Percentiles rank a stretch among this genome's conserved stretches.
phyloP scores from a whole-genome alignment of 768 basidiomycete species.

The button mushroom (Agaricus bisporus) region DNA sequence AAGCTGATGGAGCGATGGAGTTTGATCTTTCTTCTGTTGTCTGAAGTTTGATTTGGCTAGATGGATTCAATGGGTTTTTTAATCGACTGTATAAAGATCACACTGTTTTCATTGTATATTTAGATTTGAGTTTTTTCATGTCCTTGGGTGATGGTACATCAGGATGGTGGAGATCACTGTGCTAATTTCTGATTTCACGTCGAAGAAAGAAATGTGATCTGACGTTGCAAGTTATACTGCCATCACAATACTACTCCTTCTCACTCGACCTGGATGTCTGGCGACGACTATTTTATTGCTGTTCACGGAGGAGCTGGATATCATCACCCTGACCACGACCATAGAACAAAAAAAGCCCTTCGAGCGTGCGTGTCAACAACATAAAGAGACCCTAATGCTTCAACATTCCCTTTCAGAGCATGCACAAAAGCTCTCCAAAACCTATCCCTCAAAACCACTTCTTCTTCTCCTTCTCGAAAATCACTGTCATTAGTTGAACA shows the following conservation, averaged over 20 bases:
- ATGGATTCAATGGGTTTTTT: too few species aligned
- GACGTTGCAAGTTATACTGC: neutral
- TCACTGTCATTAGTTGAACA: conserved; percentile 43
- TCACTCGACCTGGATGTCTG: conserved; percentile 13
- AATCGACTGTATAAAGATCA: too few species aligned
- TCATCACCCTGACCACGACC: conserved; percentile 44
- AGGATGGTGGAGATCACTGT: too few species aligned
- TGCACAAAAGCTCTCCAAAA: conserved; percentile 33
- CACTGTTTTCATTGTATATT: too few species aligned
- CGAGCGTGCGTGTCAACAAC: conserved; percentile 37
- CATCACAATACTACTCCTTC: neutral
- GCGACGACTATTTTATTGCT: conserved; percentile 35
- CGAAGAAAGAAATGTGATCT: neutral
- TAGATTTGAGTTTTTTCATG: too few species aligned
- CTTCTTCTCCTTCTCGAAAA: neutral
- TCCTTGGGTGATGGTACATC: too few species aligned
- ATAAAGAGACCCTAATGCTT: too few species aligned
- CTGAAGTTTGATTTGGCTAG: conserved; percentile 13
- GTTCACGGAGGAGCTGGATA: conserved; percentile 78
- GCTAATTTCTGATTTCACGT: too few species aligned
- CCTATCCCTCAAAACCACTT: neutral
- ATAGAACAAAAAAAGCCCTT: conserved; percentile 48
- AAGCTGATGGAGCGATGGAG: conserved; percentile 42
- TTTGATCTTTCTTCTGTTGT: conserved; percentile 67
- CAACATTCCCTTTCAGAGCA: conserved; percentile 32